A percentile compares a stretch with the other conserved stretches of the same genome.
Evolutionary conservation across 1,139 yeast genomes (phyloP).

Genomic region (Hansenula sp.): DNA sequence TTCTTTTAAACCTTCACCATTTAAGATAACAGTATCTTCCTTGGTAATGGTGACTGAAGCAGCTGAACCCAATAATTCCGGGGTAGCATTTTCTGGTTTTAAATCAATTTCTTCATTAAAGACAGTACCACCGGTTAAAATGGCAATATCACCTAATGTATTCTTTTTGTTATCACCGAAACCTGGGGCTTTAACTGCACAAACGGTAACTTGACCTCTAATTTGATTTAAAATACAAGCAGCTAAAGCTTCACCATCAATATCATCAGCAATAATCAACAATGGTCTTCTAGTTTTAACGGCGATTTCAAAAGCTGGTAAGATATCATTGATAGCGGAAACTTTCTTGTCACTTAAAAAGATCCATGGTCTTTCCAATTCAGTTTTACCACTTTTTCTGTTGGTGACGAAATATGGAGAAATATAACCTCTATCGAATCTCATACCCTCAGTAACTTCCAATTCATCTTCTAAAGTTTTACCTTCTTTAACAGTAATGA

Average conservation of each 20-base stretch:
- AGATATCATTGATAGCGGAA: constrained; percentile 85
- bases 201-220: constrained; percentile 98
- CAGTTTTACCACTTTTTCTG: constrained; percentile 94
- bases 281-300: constrained; percentile 95
- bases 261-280: constrained; percentile 92
- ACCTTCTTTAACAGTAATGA: constrained; percentile 96
- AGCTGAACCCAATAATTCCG: constrained; percentile 88
- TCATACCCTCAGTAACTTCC: constrained; percentile 99
- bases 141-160: constrained; percentile 95
- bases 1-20: constrained; percentile 94
- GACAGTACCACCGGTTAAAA: constrained; percentile 95
- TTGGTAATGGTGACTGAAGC: constrained; percentile 94
- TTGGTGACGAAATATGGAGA: constrained; percentile 98
- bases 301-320: constrained; percentile 93
- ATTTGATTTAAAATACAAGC: constrained; percentile 98
- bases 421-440: constrained; percentile 97
- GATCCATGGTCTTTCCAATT: constrained; percentile 91
- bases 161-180: constrained; percentile 99
- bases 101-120: constrained; percentile 97
- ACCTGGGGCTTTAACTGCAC: constrained; percentile 99
- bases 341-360: constrained; percentile 93
- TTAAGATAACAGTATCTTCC: constrained; percentile 93
- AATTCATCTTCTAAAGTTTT: constrained; percentile 95
- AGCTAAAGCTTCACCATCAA: constrained; percentile 98
- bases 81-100: constrained; percentile 94